phyloP scores from a whole-genome alignment of 169 alveolate genomes.

The Perkinsus chesapeaki region DNA sequence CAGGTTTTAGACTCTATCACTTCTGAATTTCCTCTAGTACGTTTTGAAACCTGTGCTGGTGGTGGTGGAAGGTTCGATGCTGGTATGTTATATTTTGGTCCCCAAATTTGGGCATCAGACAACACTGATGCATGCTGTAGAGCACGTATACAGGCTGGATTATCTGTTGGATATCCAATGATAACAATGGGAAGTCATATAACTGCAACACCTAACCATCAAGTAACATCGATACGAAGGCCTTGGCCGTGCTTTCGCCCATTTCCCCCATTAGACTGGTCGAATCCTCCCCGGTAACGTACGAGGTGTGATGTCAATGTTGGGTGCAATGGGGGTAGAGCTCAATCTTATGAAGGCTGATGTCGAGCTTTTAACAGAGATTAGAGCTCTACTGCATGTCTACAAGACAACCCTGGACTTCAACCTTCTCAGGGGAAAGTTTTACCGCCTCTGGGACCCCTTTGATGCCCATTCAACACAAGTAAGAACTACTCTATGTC shows the following conservation, averaged over 20 bases:
- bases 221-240: not conserved
- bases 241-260: not conserved
- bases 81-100: not conserved
- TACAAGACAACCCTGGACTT: not conserved
- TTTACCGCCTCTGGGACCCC: not conserved
- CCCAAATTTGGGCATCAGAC: not conserved
- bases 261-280: not conserved
- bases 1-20: not conserved
- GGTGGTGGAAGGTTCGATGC: slow-evolving; percentile 2
- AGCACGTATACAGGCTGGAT: not conserved
- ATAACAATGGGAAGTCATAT: not conserved
- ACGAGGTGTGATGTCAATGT: not conserved
- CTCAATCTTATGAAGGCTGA: not conserved
- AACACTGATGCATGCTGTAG: not conserved
- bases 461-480: not conserved
- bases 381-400: not conserved
- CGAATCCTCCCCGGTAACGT: not conserved
- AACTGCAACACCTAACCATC: not conserved
- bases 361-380: not conserved
- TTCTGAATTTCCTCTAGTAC: not conserved
- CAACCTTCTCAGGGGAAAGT: not conserved
- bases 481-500: too few relatives aligned
- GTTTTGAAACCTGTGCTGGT: not conserved
- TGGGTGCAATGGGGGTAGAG: not conserved
- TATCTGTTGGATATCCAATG: not conserved